Base-by-base conservation (phyloP, 495 filamentous ascomycete genomes). In the Barbatosphaeria neglecta region DNA sequence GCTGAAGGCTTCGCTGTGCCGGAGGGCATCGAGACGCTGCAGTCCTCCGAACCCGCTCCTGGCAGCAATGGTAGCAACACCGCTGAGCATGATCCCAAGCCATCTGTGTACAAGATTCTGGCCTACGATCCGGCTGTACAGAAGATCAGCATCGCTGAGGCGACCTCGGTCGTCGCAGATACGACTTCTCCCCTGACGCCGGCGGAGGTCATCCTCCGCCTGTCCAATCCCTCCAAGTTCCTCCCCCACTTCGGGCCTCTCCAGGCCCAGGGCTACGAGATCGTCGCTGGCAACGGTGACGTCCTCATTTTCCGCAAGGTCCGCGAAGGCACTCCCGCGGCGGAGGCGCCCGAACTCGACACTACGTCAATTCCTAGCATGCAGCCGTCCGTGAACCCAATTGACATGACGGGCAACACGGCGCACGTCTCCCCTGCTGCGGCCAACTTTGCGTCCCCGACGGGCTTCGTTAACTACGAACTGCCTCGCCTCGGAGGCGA, bases 291-390 rank as follows among this genome's bases (percentile, higher is more conserved):
- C 6, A 72, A 74, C 46, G 76, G 73, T 5, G 76, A 90, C 55
- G 70, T 90, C 7, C 70, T 90, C 16, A 76, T 92, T 0, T 87
- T 90, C 54, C 76, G 76, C 47, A 83, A 86, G 54, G 61, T 73
- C 11, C 59, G 66, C 13, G 64, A 64, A 9, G 44, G n/a, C n/a
- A n/a, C n/a, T n/a, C n/a, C 50, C 22, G 44, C 43, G 16, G n/a
- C 46, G 1, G 27, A 55, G n/a, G 47, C 51, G 10, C 44, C 51
- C 13, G 47, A 31, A 4, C 20, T 45, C 0, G 48, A 46, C 27
- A 37, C 49, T 17, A 46, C 38, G 18, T 22, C 19, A 11, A n/a
- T 24, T 3, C 18, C 8, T 33, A 19, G 46, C 9, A 13, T 10
- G 22, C 37, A 22, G 23, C 20, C 56, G 3, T 47, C 49, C 6